Percentiles rank a stretch among this genome's conserved stretches.
phyloP scores from a whole-genome alignment of 176 grass and related monocot genomes.

The Aechmea fasciata region DNA sequence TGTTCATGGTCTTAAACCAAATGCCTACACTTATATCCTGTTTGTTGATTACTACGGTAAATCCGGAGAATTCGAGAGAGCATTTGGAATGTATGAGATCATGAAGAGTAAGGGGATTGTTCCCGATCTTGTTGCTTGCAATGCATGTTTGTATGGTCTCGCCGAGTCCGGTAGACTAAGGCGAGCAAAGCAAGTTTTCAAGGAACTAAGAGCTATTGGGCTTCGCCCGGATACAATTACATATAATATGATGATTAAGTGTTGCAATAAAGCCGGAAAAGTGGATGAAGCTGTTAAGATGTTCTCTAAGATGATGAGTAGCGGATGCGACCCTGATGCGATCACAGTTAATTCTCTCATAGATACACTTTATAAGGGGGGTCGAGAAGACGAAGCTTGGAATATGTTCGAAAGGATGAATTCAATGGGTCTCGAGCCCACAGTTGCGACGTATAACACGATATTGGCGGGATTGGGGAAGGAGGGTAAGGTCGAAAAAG shows the following conservation, averaged over 20 bases:
- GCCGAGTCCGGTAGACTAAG: constrained; percentile 67
- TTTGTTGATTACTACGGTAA: constrained; percentile 91
- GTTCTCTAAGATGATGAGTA: constrained; percentile 81
- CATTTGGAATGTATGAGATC: constrained; percentile 48
- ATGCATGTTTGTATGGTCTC: constrained; percentile 74
- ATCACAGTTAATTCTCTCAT: constrained; percentile 74
- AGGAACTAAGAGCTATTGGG: constrained; percentile 62
- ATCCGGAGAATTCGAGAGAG: constrained; percentile 54
- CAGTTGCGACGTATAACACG: constrained; percentile 67
- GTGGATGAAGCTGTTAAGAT: constrained; percentile 55
- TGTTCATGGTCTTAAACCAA: constrained; percentile 59
- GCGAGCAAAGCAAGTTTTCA: constrained; percentile 70
- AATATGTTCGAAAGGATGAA: constrained; percentile 57
- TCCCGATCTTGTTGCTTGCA: constrained; percentile 70
- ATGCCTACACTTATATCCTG: constrained; percentile 67
- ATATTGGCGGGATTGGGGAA: constrained; percentile 83
- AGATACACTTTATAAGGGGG: constrained; percentile 67
- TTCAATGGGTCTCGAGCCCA: constrained; percentile 60
- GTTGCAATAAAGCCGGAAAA: constrained; percentile 71
- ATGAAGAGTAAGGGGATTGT: constrained; percentile 82
- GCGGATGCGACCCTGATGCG: constrained; percentile 49
- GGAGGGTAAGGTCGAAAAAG: constrained; percentile 76
- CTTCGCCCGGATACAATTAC: constrained; percentile 69
- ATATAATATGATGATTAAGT: constrained; percentile 98
- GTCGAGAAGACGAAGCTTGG: constrained; percentile 75